A percentile compares a stretch with the other conserved stretches of the same genome.
phyloP scores from a whole-genome alignment of 176 grass and related monocot species.

The Bromus sterilis region DNA sequence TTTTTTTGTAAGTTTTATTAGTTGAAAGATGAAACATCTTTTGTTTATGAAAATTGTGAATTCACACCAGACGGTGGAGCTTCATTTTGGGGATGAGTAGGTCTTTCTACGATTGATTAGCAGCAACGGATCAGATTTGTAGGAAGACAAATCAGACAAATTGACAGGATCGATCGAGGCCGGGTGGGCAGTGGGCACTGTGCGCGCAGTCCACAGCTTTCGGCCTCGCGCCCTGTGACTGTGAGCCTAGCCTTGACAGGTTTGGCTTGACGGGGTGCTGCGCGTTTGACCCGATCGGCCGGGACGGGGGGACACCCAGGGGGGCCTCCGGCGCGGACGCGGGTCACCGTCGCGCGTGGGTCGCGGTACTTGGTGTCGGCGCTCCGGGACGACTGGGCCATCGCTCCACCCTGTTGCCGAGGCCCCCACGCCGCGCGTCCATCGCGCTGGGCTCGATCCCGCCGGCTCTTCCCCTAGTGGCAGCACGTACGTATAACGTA shows the following conservation, averaged over 20 bases:
- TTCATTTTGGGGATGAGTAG: not conserved
- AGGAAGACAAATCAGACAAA: not conserved
- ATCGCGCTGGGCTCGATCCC: not conserved
- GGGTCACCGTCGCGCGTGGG: constrained; percentile 44
- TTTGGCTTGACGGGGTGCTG: constrained; percentile 3
- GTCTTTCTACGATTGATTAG: not conserved
- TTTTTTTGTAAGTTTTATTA: no score
- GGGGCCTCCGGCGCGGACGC: not conserved
- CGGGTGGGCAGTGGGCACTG: not conserved
- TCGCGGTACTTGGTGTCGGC: constrained; percentile 42
- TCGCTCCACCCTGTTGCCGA: not conserved
- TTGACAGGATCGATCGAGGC: not conserved
- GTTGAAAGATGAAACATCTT: no score
- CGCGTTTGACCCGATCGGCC: constrained; percentile 30
- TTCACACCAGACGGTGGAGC: no score
- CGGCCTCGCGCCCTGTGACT: not conserved
- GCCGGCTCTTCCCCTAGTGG: not conserved
- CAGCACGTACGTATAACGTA: not conserved
- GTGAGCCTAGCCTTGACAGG: not conserved
- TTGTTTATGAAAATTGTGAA: no score
- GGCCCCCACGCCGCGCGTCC: not conserved
- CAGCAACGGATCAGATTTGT: not conserved
- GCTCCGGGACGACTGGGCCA: not conserved
- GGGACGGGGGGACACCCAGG: no score
- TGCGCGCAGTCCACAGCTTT: not conserved